A percentile compares a stretch with the other conserved stretches of the same genome.
These are phyloP conservation scores for Trypanosomatidae sp. DNA, from an alignment of 208 protist genomes.

Conservation along the genomic window DNA sequence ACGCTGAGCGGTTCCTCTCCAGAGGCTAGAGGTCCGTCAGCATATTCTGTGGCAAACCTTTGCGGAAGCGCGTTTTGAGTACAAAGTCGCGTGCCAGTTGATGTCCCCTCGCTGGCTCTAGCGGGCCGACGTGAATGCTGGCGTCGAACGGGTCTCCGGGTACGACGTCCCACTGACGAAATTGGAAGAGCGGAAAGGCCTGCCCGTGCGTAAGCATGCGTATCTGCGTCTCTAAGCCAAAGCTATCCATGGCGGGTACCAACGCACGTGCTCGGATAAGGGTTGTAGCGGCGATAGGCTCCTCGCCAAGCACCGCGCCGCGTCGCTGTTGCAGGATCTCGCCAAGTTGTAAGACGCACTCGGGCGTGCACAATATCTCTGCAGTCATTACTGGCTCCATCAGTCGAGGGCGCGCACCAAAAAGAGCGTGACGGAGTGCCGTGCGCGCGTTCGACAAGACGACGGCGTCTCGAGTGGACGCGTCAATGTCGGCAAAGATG, in stretches of 20 bases:
- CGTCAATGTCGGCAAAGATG: slow-evolving; percentile 54
- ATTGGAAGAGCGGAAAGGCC: slow-evolving; percentile 93
- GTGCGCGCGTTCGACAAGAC: slow-evolving; percentile 90
- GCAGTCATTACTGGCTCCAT: slow-evolving; percentile 98
- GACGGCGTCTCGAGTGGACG: slow-evolving; percentile 32
- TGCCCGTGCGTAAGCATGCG: slow-evolving; percentile 96
- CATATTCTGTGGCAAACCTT: slow-evolving; percentile 88
- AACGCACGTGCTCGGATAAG: slow-evolving; percentile 93
- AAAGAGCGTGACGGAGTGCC: slow-evolving; percentile 94
- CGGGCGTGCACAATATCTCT: slow-evolving; percentile 93
- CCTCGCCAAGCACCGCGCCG: slow-evolving; percentile 90
- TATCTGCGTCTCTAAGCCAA: slow-evolving; percentile 99
- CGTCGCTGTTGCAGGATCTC: slow-evolving; percentile 91
- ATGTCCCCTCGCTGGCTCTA: slow-evolving; percentile 93
- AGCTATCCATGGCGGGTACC: slow-evolving; percentile 98
- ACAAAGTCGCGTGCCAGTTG: slow-evolving; percentile 99
- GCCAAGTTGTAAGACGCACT: slow-evolving; percentile 81
- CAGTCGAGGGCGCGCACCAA: slow-evolving; percentile 95
- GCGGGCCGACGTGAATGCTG: slow-evolving; percentile 92
- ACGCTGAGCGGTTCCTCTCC: neutral
- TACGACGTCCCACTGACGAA: slow-evolving; percentile 98
- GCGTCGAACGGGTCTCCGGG: slow-evolving; percentile 99
- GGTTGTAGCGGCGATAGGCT: slow-evolving; percentile 96
- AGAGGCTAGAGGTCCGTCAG: slow-evolving; percentile 46
- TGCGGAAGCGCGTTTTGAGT: slow-evolving; percentile 98